Conservation (phyloP, 108 stramenopile genomes). For the Mediolabrus comicus region DNA sequence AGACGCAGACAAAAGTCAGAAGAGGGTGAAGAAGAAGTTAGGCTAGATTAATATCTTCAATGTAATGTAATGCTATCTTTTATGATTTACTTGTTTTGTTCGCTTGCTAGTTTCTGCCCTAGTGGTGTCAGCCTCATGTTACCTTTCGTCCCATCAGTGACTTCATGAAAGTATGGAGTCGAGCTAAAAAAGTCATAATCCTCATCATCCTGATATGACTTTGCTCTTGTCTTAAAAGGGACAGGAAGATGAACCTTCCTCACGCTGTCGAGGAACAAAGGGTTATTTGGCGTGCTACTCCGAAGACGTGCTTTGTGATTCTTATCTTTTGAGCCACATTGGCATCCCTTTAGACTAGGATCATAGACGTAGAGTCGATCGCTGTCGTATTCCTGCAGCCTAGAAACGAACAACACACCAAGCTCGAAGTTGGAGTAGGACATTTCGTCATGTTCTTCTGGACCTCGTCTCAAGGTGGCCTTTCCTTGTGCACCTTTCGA, state of each 20-base stretch:
- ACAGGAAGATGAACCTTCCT: conserved; percentile 70
- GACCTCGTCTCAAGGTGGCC: conserved; percentile 20
- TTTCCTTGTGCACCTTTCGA: conserved; percentile 80
- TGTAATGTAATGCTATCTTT: not conserved
- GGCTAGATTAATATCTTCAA: too few species aligned
- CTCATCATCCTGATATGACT: conserved; percentile 52
- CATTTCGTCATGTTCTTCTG: conserved; percentile 32
- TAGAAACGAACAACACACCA: conserved; percentile 72
- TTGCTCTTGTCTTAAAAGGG: conserved; percentile 60
- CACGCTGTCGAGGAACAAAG: conserved; percentile 26
- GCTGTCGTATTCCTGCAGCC: conserved; percentile 42
- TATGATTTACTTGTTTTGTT: not conserved
- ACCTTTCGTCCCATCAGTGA: conserved; percentile 52
- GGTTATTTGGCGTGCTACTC: not conserved
- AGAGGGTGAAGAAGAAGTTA: not conserved
- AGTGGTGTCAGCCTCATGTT: conserved; percentile 71
- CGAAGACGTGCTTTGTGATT: not conserved
- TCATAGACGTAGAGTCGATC: conserved; percentile 67
- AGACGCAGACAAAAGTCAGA: not conserved
- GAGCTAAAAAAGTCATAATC: conserved; percentile 59
- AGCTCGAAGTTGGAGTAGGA: conserved; percentile 82
- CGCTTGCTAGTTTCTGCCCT: conserved; percentile 19
- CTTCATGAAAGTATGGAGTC: conserved; percentile 78
- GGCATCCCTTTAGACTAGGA: conserved; percentile 46
- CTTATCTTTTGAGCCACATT: conserved; percentile 40